phyloP scores from a whole-genome alignment of 2,329 filamentous ascomycete genomes.

The Penicillium thymicola region DNA sequence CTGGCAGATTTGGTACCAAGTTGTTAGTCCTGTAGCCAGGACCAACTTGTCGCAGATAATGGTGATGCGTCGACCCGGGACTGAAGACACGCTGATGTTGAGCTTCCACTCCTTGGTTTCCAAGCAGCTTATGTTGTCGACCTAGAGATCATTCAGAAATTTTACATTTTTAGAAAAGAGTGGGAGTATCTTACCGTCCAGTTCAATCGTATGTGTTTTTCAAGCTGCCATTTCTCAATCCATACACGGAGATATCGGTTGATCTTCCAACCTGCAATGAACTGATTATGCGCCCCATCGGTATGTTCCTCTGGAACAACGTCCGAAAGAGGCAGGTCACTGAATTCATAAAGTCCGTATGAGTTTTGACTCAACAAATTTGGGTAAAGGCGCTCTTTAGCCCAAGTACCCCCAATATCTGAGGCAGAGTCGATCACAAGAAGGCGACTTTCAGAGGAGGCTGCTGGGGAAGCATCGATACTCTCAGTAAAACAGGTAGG shows the following conservation, averaged over 20 bases:
- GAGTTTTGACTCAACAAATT: conserved; percentile 30
- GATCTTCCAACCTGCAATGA: conserved; percentile 29
- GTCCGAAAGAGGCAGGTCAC: conserved; percentile 21
- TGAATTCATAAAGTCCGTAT: conserved; percentile 30
- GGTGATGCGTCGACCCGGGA: background rate
- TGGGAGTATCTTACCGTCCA: conserved; percentile 16
- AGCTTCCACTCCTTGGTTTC: conserved; percentile 24
- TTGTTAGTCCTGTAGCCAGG: conserved; percentile 28
- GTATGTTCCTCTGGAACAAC: conserved; percentile 14
- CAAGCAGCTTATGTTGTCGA: conserved; percentile 20
- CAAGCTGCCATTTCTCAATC: conserved; percentile 22
- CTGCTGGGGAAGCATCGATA: background rate
- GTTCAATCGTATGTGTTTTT: conserved; percentile 22
- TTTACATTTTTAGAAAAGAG: background rate
- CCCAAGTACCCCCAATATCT: conserved; percentile 29
- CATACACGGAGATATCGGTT: conserved; percentile 26
- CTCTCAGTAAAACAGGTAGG: conserved; percentile 13
- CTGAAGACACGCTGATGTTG: conserved; percentile 8
- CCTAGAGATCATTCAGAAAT: conserved; percentile 9
- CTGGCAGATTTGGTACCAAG: conserved; percentile 24
- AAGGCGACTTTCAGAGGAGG: conserved; percentile 9
- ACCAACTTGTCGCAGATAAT: conserved; percentile 29
- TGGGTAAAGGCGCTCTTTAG: conserved; percentile 27
- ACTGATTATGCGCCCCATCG: conserved; percentile 8
- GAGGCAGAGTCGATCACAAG: conserved; percentile 26